A percentile compares a stretch with the other conserved stretches of the same genome.
Evolutionary conservation across 805 yeast genomes (phyloP).

Genomic region (Wickerhamomyces alni): DNA sequence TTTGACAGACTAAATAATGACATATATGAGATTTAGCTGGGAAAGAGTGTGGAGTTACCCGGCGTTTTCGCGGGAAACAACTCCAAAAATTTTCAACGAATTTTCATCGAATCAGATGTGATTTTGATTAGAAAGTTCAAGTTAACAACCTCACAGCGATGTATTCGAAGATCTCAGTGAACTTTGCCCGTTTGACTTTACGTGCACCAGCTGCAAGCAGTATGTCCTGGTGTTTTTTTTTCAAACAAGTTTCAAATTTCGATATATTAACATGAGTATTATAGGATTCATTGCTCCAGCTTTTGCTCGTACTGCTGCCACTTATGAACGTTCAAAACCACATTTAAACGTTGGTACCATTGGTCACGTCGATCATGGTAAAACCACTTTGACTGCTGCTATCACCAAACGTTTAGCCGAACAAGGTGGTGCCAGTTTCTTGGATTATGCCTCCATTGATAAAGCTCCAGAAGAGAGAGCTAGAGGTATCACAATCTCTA

Average conservation of each 20-base stretch:
- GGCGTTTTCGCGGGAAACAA: no score
- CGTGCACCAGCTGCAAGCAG: conserved; percentile 9
- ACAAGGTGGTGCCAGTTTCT: conserved; percentile 87
- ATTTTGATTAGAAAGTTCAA: no score
- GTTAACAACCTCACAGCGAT: no score
- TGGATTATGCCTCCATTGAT: conserved; percentile 91
- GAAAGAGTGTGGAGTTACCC: no score
- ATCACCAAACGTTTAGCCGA: conserved; percentile 90
- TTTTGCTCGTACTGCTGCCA: conserved; percentile 43
- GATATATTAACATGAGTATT: conserved; percentile 1
- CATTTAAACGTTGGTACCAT: conserved; percentile 97
- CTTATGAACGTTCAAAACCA: conserved; percentile 93
- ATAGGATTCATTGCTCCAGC: conserved; percentile 10
- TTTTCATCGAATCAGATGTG: conserved; percentile 3
- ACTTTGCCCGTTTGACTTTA: conserved; percentile 11
- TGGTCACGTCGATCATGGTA: conserved; percentile 99
- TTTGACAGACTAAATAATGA: no score
- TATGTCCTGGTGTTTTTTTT: no score
- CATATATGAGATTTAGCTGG: no score
- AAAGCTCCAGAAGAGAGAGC: conserved; percentile 99
- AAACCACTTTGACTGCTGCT: conserved; percentile 97
- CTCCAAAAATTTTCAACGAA: neutral
- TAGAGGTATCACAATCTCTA: conserved; percentile 97
- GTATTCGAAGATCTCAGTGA: conserved; percentile 7
- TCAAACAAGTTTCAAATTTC: no score